phyloP scores from a whole-genome alignment of 192 early-diverging fungal genomes.

The Gaertneriomyces sp. region DNA sequence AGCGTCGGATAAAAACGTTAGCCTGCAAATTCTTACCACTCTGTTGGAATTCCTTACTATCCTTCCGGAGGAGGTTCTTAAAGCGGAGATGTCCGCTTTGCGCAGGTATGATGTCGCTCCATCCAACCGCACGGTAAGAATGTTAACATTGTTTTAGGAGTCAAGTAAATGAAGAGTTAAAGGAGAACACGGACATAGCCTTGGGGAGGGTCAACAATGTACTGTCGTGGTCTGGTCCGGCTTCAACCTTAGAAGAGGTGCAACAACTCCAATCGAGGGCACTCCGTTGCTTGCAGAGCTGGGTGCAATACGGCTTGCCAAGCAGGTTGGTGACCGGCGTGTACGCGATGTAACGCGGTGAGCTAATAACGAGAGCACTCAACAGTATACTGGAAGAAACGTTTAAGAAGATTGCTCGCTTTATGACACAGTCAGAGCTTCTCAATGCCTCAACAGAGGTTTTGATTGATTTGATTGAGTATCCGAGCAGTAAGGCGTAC shows the following conservation, averaged over 20 bases:
- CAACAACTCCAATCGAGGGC: constrained; percentile 11
- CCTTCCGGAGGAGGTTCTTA: constrained; percentile 34
- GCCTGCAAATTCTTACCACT: constrained; percentile 11
- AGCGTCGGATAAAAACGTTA: background rate
- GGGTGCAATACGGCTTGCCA: constrained; percentile 27
- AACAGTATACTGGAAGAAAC: background rate
- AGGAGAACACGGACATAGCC: background rate
- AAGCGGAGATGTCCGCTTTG: constrained; percentile 13
- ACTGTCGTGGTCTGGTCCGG: too few relatives aligned
- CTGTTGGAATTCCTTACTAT: constrained; percentile 36
- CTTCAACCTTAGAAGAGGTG: background rate
- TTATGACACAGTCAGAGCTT: constrained; percentile 25
- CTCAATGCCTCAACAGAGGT: constrained; percentile 34
- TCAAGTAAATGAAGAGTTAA: constrained; percentile 14
- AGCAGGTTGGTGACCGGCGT: background rate
- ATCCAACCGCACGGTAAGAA: background rate
- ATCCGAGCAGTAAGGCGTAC: constrained; percentile 27
- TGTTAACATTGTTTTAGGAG: background rate
- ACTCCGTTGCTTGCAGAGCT: constrained; percentile 25
- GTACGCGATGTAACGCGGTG: background rate
- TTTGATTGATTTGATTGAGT: constrained; percentile 36
- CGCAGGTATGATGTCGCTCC: constrained; percentile 14
- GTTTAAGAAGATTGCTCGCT: constrained; percentile 22
- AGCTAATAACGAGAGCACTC: background rate
- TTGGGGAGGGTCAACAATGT: constrained; percentile 4